These are phyloP conservation scores for Arthrobotrys conoides DNA, from an alignment of 2,329 filamentous ascomycete species.

Conservation along the genomic window DNA sequence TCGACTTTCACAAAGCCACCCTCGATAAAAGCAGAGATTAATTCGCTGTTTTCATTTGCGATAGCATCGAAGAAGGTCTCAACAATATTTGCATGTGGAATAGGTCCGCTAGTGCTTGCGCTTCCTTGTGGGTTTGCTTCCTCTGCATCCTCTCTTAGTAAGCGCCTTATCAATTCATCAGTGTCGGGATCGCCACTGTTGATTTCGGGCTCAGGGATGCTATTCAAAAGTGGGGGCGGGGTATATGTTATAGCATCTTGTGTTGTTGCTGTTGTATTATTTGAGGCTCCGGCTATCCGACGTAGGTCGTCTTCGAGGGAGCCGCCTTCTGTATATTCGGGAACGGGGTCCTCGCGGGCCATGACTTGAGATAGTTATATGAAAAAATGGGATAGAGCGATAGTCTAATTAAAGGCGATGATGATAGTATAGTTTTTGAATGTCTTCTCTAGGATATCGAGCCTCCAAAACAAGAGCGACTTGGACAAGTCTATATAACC, in stretches of 20 bases:
- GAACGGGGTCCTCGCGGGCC: conserved; percentile 42
- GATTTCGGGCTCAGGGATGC: conserved; percentile 3
- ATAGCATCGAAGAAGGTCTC: conserved; percentile 52
- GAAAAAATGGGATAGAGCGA: neutral
- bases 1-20: conserved; percentile 43
- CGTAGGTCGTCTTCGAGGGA: conserved; percentile 57
- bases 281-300: conserved; percentile 50
- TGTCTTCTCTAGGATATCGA: conserved; percentile 33
- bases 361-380: neutral
- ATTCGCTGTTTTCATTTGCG: conserved; percentile 53
- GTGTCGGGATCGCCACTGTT: conserved; percentile 55
- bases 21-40: conserved; percentile 56
- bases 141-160: conserved; percentile 55
- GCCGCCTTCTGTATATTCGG: conserved; percentile 45
- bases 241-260: conserved; percentile 2
- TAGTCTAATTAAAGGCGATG: conserved; percentile 10
- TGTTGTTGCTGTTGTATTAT: conserved; percentile 47
- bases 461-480: conserved; percentile 17
- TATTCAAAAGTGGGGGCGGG: conserved; percentile 19
- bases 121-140: conserved; percentile 4
- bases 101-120: neutral
- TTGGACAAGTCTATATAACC: conserved; percentile 41
- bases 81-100: conserved; percentile 33
- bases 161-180: conserved; percentile 42
- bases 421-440: conserved; percentile 18